Evolutionary conservation across 352 stramenopile species (phyloP).

Genomic region (Pythium aphanidermatum): DNA sequence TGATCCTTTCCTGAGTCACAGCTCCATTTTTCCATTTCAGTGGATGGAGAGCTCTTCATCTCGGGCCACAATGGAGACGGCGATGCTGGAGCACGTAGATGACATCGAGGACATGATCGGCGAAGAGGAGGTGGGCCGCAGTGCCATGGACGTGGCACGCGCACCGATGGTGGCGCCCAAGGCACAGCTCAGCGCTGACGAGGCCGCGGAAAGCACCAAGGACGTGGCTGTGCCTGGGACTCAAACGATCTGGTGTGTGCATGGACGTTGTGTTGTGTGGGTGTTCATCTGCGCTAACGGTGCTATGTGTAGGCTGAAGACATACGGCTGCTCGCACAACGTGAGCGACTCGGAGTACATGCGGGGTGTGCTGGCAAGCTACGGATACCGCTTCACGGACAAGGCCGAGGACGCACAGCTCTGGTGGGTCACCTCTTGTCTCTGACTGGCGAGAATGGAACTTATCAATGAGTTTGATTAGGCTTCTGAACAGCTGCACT

Average conservation of each 20-base stretch:
- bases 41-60: slow-evolving; percentile 8
- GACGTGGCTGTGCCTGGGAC: slow-evolving; percentile 46
- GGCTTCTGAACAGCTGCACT: slow-evolving; percentile 90
- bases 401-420: slow-evolving; percentile 71
- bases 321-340: slow-evolving; percentile 92
- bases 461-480: too few relatives aligned
- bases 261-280: background rate
- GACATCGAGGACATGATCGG: slow-evolving; percentile 83
- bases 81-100: slow-evolving; percentile 30
- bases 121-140: slow-evolving; percentile 58
- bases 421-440: slow-evolving; percentile 40
- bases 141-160: slow-evolving; percentile 33
- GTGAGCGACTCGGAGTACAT: slow-evolving; percentile 93
- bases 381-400: slow-evolving; percentile 86
- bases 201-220: slow-evolving; percentile 12
- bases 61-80: slow-evolving; percentile 6
- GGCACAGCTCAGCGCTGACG: slow-evolving; percentile 19
- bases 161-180: slow-evolving; percentile 63
- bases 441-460: too few relatives aligned
- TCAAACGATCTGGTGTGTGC: slow-evolving; percentile 58
- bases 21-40: background rate
- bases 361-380: slow-evolving; percentile 84
- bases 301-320: slow-evolving; percentile 57
- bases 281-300: background rate
- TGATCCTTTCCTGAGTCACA: slow-evolving; percentile 10